Percentiles rank a stretch among this genome's conserved stretches.
phyloP scores from a whole-genome alignment of 208 protist genomes.

The Wallacemonas sp. region DNA sequence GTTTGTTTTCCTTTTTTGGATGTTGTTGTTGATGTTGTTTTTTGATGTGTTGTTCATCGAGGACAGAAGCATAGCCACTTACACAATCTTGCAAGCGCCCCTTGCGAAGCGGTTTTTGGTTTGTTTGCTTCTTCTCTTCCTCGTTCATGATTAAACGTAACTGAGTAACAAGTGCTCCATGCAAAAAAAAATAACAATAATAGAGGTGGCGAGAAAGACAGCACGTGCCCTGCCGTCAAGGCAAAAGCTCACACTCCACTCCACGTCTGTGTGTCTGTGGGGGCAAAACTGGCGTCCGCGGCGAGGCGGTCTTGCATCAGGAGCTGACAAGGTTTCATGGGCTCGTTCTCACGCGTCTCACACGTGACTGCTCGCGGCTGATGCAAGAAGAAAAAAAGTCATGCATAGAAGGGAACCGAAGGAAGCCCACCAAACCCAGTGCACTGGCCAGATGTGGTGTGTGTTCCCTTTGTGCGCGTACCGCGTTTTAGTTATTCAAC shows the following conservation, averaged over 20 bases:
- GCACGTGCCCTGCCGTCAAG: too few species aligned
- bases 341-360: background rate
- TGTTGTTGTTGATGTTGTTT: slow-evolving; percentile 2
- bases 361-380: background rate
- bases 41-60: background rate
- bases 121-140: slow-evolving; percentile 19
- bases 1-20: slow-evolving; percentile 11
- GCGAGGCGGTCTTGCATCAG: too few species aligned
- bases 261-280: too few species aligned
- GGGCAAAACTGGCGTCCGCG: too few species aligned
- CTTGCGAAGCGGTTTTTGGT: slow-evolving; percentile 5
- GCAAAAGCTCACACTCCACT: too few species aligned
- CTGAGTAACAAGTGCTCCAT: too few species aligned
- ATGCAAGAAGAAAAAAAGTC: background rate
- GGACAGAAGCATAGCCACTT: background rate
- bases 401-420: background rate
- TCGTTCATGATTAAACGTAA: slow-evolving; percentile 12
- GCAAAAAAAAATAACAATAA: background rate
- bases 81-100: too few species aligned
- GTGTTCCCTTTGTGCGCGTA: too few species aligned
- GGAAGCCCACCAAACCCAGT: too few species aligned
- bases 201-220: background rate
- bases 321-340: too few species aligned
- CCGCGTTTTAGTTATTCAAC: too few species aligned
- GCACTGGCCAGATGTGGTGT: too few species aligned